Base-by-base conservation (phyloP, 2,329 filamentous ascomycete species). In the Stagonosporopsis vannaccii region DNA sequence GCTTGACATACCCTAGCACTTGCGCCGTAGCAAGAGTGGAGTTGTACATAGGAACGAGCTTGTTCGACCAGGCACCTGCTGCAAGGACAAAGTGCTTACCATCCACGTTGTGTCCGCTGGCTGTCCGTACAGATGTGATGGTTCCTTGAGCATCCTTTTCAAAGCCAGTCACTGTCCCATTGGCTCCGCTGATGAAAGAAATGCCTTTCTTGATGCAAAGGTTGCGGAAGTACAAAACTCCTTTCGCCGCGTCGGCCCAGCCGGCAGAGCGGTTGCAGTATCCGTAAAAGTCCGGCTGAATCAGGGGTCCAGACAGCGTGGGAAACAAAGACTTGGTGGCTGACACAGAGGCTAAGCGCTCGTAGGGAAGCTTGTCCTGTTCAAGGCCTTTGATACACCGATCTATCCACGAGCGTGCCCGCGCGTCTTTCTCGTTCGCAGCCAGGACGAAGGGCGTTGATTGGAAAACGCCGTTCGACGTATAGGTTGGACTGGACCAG, bases 91-190 rank as follows among this genome's bases (percentile, higher is more conserved):
- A 44, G 26, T 33, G 17, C 12, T 44, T n/a, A 2, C 28, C 42
- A 4, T 25, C 17, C 13, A 45, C 13, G 12, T 3, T 26, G 15
- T 35, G 13, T 11, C 42, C 30, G 12, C 28, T 33, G 6, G 13
- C 19, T 23, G 30, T 45, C 19, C 19, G 11, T n/a, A 35, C 13
- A n/a, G 17, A 19, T 1, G 17, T 17, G 20, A 45, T 35, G 4
- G 23, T 25, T 8, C 19, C 42, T 23, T 17, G 20, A 3, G 15
- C 19, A 12, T 49, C 49, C 7, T 44, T 39, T 4, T 57, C 17
- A 20, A 62, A 52, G 12, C 22, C 35, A 20, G 39, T 37, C 2
- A 58, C 53, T 4, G 50, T 57, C 17, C 59, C 59, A 36, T 47
- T 22, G 0, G 42, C 32, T 19, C 52, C 59, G 30, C 49, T 40